A percentile compares a stretch with the other conserved stretches of the same genome.
phyloP scores from a whole-genome alignment of 1,284 basidiomycete species.

The Ceratobasidium sp. region DNA sequence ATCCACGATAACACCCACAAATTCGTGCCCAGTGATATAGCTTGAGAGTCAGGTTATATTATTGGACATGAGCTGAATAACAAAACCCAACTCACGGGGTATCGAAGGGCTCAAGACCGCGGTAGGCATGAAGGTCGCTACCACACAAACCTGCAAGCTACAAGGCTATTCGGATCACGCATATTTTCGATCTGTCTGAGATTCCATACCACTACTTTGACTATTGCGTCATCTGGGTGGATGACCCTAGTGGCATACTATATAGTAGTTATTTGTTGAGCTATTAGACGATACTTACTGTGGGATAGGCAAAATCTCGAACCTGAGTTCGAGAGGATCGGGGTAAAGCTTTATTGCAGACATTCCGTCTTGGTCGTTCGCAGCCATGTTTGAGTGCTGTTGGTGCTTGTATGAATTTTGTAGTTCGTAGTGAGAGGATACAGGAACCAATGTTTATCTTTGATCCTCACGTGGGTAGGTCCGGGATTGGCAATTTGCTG shows the following conservation, averaged over 20 bases:
- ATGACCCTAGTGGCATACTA: conserved; percentile 57
- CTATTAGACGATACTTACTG: conserved; percentile 4
- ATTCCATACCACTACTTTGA: conserved; percentile 70
- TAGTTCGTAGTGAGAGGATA: too few species aligned
- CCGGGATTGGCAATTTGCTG: too few species aligned
- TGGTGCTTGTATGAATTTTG: too few species aligned
- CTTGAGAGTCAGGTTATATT: conserved; percentile 49
- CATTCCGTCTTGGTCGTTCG: not conserved
- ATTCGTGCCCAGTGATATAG: conserved; percentile 79
- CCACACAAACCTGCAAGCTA: conserved; percentile 79
- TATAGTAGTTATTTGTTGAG: not conserved
- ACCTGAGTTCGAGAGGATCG: conserved; percentile 27
- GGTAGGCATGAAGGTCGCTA: conserved; percentile 82
- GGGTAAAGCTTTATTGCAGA: conserved; percentile 11
- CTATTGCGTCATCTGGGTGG: conserved; percentile 74
- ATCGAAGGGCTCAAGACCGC: conserved; percentile 59
- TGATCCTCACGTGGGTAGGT: too few species aligned
- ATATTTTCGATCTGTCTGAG: not conserved
- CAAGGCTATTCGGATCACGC: not conserved
- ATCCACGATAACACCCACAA: conserved; percentile 77
- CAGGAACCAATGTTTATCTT: too few species aligned
- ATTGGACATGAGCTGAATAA: conserved; percentile 37
- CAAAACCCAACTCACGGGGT: conserved; percentile 47
- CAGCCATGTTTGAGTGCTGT: not conserved
- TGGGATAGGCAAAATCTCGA: conserved; percentile 19